These are phyloP conservation scores for Aphanoascus verrucosus DNA, from an alignment of 2,329 filamentous ascomycete genomes.

Conservation along the genomic window DNA sequence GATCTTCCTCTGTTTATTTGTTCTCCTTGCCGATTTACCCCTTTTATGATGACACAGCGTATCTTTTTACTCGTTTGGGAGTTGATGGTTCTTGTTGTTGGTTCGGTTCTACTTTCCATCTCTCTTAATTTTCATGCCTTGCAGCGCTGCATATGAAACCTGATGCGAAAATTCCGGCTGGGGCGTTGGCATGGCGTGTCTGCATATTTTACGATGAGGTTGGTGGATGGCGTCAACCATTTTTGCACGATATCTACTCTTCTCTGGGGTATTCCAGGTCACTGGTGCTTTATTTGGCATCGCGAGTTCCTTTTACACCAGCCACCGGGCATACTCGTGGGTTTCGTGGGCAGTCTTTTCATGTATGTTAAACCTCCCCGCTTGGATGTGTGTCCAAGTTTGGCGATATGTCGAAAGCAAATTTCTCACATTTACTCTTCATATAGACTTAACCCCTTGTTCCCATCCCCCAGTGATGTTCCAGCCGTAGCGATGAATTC, in stretches of 20 bases:
- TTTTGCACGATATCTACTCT: constrained; percentile 28
- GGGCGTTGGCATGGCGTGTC: constrained; percentile 27
- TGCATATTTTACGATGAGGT: constrained; percentile 20
- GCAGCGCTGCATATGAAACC: constrained; percentile 28
- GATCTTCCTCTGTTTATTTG: constrained; percentile 7
- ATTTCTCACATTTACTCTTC: constrained; percentile 36
- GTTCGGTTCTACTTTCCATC: constrained; percentile 20
- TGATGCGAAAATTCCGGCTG: constrained; percentile 27
- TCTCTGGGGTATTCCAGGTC: constrained; percentile 22
- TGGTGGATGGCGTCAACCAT: constrained; percentile 27
- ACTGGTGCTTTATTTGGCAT: constrained; percentile 18
- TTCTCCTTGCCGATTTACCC: constrained; percentile 17
- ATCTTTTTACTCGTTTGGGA: constrained; percentile 18
- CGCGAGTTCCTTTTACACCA: constrained; percentile 29
- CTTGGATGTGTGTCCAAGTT: constrained; percentile 33
- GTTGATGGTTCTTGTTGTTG: constrained; percentile 18
- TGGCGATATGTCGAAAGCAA: constrained; percentile 36
- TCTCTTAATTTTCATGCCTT: constrained; percentile 21
- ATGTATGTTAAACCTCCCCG: constrained; percentile 44
- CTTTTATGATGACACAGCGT: constrained; percentile 15
- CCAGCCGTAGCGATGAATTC: constrained; percentile 20
- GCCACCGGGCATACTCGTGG: constrained; percentile 25
- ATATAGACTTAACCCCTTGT: constrained; percentile 26
- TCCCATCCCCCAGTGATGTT: constrained; percentile 16
- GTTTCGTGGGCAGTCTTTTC: constrained; percentile 25